phyloP scores from a whole-genome alignment of 495 filamentous ascomycete genomes.

The Aspergillus asperescens region DNA sequence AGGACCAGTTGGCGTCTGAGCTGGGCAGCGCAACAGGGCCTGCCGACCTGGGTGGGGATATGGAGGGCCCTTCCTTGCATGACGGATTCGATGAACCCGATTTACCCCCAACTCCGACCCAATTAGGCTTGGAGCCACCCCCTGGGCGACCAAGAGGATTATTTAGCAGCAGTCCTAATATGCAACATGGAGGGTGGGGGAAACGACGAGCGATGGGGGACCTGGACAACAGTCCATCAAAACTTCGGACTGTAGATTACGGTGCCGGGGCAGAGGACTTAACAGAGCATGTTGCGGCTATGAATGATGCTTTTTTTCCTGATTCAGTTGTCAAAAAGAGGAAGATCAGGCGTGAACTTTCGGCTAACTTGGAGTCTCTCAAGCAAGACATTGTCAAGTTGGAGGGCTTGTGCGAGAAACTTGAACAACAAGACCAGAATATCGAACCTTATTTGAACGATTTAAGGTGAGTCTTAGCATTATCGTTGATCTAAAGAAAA shows the following conservation, averaged over 20 bases:
- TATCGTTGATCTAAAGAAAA: background rate
- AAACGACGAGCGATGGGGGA: conserved; percentile 25
- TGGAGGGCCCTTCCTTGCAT: conserved; percentile 28
- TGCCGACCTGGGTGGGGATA: conserved; percentile 15
- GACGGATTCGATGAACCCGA: conserved; percentile 55
- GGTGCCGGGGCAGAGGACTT: conserved; percentile 8
- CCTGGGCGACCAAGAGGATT: conserved; percentile 33
- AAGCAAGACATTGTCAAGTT: conserved; percentile 36
- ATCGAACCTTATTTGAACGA: conserved; percentile 26
- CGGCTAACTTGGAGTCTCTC: conserved; percentile 29
- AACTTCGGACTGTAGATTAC: conserved; percentile 23
- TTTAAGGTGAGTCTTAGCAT: conserved; percentile 27
- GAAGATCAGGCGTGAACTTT: conserved; percentile 27
- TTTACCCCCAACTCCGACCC: conserved; percentile 64
- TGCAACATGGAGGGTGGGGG: conserved; percentile 27
- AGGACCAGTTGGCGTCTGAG: conserved; percentile 39
- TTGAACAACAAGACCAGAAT: conserved; percentile 12
- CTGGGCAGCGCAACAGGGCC: conserved; percentile 33
- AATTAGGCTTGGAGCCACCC: conserved; percentile 48
- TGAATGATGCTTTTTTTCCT: conserved; percentile 18
- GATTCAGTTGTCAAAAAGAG: conserved; percentile 29
- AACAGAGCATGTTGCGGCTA: conserved; percentile 1
- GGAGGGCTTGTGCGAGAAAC: conserved; percentile 30
- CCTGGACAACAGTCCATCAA: conserved; percentile 30
- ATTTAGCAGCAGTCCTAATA: conserved; percentile 42